phyloP scores from a whole-genome alignment of 31 red algal species.

The Odonthalia washingtoniensis region DNA sequence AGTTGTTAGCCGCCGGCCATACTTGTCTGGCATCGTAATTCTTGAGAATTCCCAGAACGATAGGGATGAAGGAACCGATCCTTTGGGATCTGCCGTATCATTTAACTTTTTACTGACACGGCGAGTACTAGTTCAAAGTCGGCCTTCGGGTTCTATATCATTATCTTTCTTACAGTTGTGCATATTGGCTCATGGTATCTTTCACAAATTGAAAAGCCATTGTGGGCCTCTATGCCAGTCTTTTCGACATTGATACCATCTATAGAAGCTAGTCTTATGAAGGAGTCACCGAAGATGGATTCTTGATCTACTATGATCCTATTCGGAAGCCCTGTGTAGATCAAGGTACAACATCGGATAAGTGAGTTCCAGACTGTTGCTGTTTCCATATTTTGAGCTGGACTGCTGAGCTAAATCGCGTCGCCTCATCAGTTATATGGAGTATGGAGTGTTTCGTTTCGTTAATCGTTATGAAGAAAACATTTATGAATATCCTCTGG shows the following conservation, averaged over 20 bases:
- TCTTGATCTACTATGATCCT: background rate
- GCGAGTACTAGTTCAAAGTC: no score
- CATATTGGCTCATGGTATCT: no score
- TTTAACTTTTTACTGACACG: no score
- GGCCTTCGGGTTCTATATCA: no score
- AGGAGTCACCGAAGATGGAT: no score
- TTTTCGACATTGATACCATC: no score
- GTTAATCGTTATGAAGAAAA: background rate
- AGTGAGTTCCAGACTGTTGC: no score
- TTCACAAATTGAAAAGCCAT: no score
- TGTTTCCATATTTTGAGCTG: background rate
- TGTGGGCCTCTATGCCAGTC: no score
- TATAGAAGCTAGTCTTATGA: no score
- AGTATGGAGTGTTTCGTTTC: background rate
- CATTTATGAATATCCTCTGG: background rate
- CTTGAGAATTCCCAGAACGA: conserved; percentile 10
- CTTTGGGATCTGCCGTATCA: background rate
- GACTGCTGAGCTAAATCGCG: background rate
- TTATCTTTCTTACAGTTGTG: no score
- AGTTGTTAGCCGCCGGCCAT: background rate
- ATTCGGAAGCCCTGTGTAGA: background rate
- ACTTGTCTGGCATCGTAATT: background rate
- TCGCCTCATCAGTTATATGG: conserved; percentile 6
- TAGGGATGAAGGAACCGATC: conserved; percentile 32
- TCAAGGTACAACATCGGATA: conserved; percentile 4